Percentiles rank a stretch among this genome's conserved stretches.
Evolutionary conservation across 2,329 filamentous ascomycete genomes (phyloP).

Genomic region (Diaporthe helianthi): DNA sequence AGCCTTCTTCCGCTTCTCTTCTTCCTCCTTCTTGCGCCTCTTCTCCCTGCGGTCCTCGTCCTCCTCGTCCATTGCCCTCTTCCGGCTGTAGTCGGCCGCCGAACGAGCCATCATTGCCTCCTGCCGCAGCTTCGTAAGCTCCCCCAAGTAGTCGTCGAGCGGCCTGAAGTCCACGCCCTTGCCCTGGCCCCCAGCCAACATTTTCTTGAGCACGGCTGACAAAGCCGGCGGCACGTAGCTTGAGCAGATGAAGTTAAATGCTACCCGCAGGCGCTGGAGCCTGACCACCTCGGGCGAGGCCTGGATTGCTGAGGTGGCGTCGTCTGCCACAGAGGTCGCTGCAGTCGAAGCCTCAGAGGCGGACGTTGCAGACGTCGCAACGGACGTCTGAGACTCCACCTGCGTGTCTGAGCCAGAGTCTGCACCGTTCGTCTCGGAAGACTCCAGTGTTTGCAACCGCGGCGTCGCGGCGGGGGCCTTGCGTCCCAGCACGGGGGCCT

Average conservation of each 20-base stretch:
- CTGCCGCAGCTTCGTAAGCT: constrained; percentile 71
- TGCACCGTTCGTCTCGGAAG: constrained; percentile 32
- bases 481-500: constrained; percentile 76
- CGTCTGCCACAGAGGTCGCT: constrained; percentile 51
- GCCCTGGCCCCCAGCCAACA: constrained; percentile 43
- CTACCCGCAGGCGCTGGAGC: constrained; percentile 70
- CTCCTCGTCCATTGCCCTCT: constrained; percentile 72
- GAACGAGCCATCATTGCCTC: constrained; percentile 75
- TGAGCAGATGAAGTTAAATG: constrained; percentile 69
- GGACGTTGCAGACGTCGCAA: constrained; percentile 44
- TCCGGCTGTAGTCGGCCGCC: constrained; percentile 73
- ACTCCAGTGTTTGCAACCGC: constrained; percentile 40
- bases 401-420: constrained; percentile 38
- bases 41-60: constrained; percentile 75
- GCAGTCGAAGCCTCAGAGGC: constrained; percentile 53
- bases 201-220: constrained; percentile 49
- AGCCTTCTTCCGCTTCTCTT: constrained; percentile 83
- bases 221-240: constrained; percentile 63
- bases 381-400: constrained; percentile 52
- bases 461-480: constrained; percentile 53
- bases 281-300: constrained; percentile 57
- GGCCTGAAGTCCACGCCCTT: constrained; percentile 69
- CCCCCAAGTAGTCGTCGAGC: constrained; percentile 72
- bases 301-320: constrained; percentile 50
- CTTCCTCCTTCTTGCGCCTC: constrained; percentile 85